phyloP scores from a whole-genome alignment of 2,329 filamentous ascomycete genomes.

The Ophiosphaerella herpotricha region DNA sequence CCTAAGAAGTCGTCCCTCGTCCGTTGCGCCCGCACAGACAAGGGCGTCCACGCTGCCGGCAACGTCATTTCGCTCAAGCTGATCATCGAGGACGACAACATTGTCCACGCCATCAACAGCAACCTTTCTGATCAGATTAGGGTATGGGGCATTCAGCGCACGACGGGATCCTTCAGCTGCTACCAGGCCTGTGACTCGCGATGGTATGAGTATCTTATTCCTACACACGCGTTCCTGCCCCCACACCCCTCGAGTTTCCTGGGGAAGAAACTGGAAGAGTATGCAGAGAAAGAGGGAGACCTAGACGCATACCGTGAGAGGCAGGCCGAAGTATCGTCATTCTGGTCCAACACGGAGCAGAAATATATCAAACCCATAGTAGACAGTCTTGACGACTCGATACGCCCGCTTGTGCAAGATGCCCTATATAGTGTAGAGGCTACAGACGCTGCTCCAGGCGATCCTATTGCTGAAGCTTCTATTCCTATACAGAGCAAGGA shows the following conservation, averaged over 20 bases:
- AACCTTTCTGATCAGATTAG: constrained; percentile 85
- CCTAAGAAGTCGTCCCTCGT: constrained; percentile 95
- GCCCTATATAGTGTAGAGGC: constrained; percentile 57
- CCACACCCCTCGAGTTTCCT: constrained; percentile 88
- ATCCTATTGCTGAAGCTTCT: constrained; percentile 42
- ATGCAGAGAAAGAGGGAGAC: constrained; percentile 73
- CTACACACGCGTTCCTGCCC: constrained; percentile 88
- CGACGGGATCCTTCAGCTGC: constrained; percentile 88
- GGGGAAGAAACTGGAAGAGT: constrained; percentile 79
- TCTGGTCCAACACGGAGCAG: constrained; percentile 83
- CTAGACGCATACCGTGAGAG: constrained; percentile 69
- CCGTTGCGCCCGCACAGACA: constrained; percentile 93
- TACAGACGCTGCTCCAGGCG: constrained; percentile 30
- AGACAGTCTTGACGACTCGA: constrained; percentile 64
- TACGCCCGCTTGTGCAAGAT: constrained; percentile 66
- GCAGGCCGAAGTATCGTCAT: constrained; percentile 77
- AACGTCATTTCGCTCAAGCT: constrained; percentile 95
- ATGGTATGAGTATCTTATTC: constrained; percentile 97
- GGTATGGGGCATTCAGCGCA: constrained; percentile 90
- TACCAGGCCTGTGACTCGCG: constrained; percentile 94
- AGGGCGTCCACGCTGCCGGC: constrained; percentile 93
- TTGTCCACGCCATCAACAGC: constrained; percentile 89
- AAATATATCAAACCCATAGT: constrained; percentile 74
- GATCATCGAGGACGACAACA: constrained; percentile 87
- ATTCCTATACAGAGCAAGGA: constrained; percentile 8